Percentiles rank a stretch among this genome's conserved stretches.
Conservation (phyloP, 257 asterid genomes). For the Hygrophila difformis region DNA sequence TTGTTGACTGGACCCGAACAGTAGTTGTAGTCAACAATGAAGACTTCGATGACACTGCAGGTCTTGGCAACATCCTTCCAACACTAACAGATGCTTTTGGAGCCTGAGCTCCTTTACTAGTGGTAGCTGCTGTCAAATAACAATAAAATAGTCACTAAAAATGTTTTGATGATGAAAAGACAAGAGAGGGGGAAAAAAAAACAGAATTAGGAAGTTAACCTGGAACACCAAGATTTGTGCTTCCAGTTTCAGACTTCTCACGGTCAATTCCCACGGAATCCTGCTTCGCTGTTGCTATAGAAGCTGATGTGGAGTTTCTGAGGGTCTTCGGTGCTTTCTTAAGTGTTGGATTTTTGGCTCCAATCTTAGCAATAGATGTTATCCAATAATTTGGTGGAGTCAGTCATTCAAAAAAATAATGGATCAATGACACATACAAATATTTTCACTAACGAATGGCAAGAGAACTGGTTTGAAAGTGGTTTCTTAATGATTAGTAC, state of each 20-base stretch:
- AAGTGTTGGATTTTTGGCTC: conserved; percentile 24
- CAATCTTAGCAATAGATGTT: conserved; percentile 33
- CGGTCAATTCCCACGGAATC: conserved; percentile 41
- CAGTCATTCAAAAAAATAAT: no score
- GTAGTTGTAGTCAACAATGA: conserved; percentile 39
- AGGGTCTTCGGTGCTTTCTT: conserved; percentile 44
- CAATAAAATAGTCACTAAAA: no score
- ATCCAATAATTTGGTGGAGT: neutral
- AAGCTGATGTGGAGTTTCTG: conserved; percentile 28
- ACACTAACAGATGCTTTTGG: conserved; percentile 44
- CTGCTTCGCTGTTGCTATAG: conserved; percentile 41
- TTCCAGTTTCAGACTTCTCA: conserved; percentile 40
- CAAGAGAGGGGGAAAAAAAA: conserved; percentile 6
- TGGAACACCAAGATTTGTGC: conserved; percentile 35
- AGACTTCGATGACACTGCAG: conserved; percentile 35
- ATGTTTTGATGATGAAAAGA: conserved; percentile 4
- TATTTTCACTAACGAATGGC: no score
- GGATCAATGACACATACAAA: no score
- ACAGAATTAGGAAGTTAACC: conserved; percentile 9
- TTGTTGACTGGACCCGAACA: conserved; percentile 34
- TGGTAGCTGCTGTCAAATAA: conserved; percentile 26
- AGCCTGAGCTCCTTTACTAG: conserved; percentile 46
- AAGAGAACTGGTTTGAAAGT: no score
- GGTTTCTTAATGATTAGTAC: no score
- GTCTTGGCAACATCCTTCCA: conserved; percentile 46